A percentile compares a stretch with the other conserved stretches of the same genome.
Conservation (phyloP, 148 eudicot species). For the Rheum nobile region DNA sequence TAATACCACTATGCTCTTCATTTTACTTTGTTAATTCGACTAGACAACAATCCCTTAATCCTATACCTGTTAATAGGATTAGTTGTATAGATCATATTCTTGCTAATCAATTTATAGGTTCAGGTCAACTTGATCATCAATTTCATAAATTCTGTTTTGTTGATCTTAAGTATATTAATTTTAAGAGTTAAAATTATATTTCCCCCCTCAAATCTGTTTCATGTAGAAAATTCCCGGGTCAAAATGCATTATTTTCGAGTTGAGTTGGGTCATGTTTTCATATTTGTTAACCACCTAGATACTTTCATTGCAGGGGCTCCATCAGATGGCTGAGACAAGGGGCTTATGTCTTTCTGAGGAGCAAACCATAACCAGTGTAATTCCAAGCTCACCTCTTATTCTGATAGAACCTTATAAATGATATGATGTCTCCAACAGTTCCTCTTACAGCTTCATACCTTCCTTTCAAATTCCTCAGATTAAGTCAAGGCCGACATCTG, state of each 20-base stretch:
- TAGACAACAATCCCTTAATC: not conserved
- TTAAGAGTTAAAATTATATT: not conserved
- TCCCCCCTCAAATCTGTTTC: not conserved
- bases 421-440: not conserved
- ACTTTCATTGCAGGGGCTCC: conserved; percentile 49
- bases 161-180: not conserved
- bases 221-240: not conserved
- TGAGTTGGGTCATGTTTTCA: not conserved
- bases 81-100: too few relatives aligned
- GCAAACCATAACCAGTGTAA: conserved; percentile 87
- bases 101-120: not conserved
- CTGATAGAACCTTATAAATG: not conserved
- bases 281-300: not conserved
- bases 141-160: not conserved
- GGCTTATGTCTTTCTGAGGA: conserved; percentile 96
- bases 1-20: conserved; percentile 12
- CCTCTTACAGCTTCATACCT: not conserved
- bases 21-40: not conserved
- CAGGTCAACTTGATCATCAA: not conserved
- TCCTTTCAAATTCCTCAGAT: conserved; percentile 33
- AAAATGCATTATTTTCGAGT: not conserved
- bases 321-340: conserved; percentile 92
- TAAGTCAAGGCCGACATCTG: conserved; percentile 63
- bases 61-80: not conserved
- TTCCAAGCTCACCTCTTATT: not conserved